Percentiles rank a stretch among this genome's conserved stretches.
These are phyloP conservation scores for Aschersonia sp. DNA, from an alignment of 2,329 filamentous ascomycete genomes.

Conservation along the genomic window DNA sequence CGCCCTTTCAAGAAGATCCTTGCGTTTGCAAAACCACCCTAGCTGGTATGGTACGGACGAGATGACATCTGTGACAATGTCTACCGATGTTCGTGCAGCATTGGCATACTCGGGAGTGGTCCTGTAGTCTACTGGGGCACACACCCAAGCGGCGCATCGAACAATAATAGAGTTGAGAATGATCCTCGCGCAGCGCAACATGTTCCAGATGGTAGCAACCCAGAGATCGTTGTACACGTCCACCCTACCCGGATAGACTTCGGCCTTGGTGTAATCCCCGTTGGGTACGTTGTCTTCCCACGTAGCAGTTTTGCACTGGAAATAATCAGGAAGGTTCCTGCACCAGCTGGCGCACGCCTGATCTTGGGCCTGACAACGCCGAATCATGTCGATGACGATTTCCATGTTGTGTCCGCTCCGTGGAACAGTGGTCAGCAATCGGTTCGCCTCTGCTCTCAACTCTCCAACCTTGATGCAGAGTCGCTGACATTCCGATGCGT, in stretches of 20 bases:
- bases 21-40: slow-evolving; percentile 38
- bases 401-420: slow-evolving; percentile 35
- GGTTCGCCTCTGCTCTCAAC: slow-evolving; percentile 38
- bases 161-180: slow-evolving; percentile 40
- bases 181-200: slow-evolving; percentile 36
- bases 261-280: slow-evolving; percentile 35
- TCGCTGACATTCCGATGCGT: slow-evolving; percentile 31
- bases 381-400: slow-evolving; percentile 35
- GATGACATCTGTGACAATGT: slow-evolving; percentile 43
- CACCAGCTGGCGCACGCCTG: slow-evolving; percentile 37
- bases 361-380: slow-evolving; percentile 36
- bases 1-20: slow-evolving; percentile 22
- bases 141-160: slow-evolving; percentile 46
- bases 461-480: slow-evolving; percentile 40
- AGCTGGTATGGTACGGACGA: slow-evolving; percentile 48
- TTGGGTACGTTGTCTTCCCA: slow-evolving; percentile 41
- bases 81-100: slow-evolving; percentile 33
- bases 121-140: slow-evolving; percentile 44
- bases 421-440: slow-evolving; percentile 28
- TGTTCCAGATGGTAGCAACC: slow-evolving; percentile 43
- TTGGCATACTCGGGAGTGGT: slow-evolving; percentile 48
- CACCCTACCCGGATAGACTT: slow-evolving; percentile 45
- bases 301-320: slow-evolving; percentile 35
- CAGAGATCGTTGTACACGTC: slow-evolving; percentile 46
- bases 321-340: slow-evolving; percentile 31